These are phyloP conservation scores for Jatropha curcas DNA, from an alignment of 345 rosid genomes.

Conservation along the genomic window DNA sequence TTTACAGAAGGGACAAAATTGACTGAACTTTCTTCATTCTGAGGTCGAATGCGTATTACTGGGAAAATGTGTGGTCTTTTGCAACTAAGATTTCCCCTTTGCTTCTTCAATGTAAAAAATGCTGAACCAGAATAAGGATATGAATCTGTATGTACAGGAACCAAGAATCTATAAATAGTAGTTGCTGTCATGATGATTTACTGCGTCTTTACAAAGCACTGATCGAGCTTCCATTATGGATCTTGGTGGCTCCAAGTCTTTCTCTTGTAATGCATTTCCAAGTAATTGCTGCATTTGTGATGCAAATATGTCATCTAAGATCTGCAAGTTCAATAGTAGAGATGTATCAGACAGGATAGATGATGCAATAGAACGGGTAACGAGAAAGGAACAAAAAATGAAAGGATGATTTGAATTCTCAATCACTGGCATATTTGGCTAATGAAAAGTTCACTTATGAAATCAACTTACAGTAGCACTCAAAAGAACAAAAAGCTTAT, in stretches of 20 bases:
- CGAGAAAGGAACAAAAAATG: too few relatives aligned
- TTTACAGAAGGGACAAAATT: constrained; percentile 16
- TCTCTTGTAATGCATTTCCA: constrained; percentile 25
- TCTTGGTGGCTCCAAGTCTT: constrained; percentile 32
- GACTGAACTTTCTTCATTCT: background rate
- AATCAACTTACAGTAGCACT: background rate
- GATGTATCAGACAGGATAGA: too few relatives aligned
- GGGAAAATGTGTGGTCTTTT: background rate
- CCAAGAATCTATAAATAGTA: constrained; percentile 11
- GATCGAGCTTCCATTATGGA: constrained; percentile 30
- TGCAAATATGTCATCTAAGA: constrained; percentile 31
- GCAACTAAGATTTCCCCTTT: background rate
- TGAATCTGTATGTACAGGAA: constrained; percentile 5
- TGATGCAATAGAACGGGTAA: too few relatives aligned
- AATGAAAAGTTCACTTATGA: background rate
- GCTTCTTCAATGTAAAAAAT: background rate
- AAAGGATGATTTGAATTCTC: background rate
- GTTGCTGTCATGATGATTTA: constrained; percentile 17
- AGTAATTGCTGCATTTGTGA: constrained; percentile 32
- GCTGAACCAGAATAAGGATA: background rate
- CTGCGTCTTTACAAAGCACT: constrained; percentile 23
- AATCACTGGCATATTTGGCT: background rate
- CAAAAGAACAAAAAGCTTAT: too few relatives aligned
- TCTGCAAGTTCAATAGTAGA: constrained; percentile 15
- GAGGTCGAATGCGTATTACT: background rate